Evolutionary conservation across 768 basidiomycete species (phyloP).

Genomic region (Agaricus sinodeliciosus): DNA sequence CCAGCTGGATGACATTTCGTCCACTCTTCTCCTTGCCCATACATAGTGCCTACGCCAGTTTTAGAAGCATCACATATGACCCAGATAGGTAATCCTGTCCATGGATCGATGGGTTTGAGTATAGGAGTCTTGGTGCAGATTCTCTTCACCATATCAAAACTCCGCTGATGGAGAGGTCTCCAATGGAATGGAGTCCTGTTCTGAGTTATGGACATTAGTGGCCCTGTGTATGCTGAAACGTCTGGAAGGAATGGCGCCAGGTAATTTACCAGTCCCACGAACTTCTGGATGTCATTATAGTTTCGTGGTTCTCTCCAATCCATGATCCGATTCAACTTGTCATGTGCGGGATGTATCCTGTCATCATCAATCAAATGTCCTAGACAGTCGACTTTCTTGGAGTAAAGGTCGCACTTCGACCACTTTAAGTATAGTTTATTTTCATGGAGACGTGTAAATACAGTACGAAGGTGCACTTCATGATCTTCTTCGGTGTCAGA

Average conservation of each 20-base stretch:
- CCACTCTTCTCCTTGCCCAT: constrained; percentile 23
- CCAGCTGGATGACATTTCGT: constrained; percentile 18
- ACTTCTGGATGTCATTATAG: constrained; percentile 30
- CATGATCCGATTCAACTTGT: constrained; percentile 27
- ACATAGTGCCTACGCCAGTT: constrained; percentile 20
- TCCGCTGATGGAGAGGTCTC: background rate
- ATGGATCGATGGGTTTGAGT: constrained; percentile 16
- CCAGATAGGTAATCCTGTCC: constrained; percentile 18
- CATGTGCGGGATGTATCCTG: constrained; percentile 27
- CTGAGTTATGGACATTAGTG: constrained; percentile 20
- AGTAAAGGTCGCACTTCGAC: constrained; percentile 25
- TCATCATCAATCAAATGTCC: constrained; percentile 33
- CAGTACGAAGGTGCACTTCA: constrained; percentile 18
- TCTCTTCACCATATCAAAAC: constrained; percentile 13
- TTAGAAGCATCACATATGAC: constrained; percentile 21
- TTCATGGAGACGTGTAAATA: constrained; percentile 20
- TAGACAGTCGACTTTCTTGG: constrained; percentile 25
- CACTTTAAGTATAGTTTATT: constrained; percentile 22
- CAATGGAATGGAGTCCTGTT: constrained; percentile 21
- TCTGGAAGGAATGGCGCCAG: constrained; percentile 29
- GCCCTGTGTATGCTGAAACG: constrained; percentile 23
- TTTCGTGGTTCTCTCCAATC: constrained; percentile 26
- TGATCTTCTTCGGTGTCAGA: constrained; percentile 27
- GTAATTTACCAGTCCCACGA: constrained; percentile 34
- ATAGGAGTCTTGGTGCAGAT: constrained; percentile 17